Conservation (phyloP, 2,329 filamentous ascomycete genomes). For the Penicillium janthinellum region DNA sequence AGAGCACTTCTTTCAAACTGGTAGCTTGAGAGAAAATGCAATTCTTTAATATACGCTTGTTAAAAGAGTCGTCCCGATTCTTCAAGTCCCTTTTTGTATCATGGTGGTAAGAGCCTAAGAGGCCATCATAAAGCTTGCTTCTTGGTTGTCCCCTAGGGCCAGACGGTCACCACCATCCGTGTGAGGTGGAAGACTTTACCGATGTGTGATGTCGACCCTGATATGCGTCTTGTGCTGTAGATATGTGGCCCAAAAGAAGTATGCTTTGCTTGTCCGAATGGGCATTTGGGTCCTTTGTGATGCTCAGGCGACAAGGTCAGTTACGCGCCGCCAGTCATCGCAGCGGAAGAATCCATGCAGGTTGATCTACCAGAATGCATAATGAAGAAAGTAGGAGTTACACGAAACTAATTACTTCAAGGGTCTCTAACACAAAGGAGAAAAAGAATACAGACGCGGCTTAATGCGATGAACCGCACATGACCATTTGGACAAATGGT, state of each 20-base stretch:
- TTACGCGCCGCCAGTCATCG: neutral
- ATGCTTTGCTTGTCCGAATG: neutral
- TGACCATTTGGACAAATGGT: constrained; percentile 22
- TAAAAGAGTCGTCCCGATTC: no score
- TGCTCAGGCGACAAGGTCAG: neutral
- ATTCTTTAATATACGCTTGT: no score
- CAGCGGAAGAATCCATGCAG: neutral
- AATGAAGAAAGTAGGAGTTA: constrained; percentile 26
- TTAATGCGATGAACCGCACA: constrained; percentile 24
- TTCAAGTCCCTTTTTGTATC: no score
- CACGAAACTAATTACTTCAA: constrained; percentile 39
- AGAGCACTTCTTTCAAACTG: no score
- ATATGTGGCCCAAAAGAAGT: neutral
- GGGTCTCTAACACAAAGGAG: constrained; percentile 38
- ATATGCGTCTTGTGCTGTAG: no score
- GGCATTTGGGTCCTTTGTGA: neutral
- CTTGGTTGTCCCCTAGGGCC: no score
- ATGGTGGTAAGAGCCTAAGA: no score
- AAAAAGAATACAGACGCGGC: constrained; percentile 34
- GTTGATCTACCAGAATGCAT: neutral
- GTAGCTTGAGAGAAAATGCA: no score
- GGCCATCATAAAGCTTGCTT: no score
- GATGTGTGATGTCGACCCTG: no score
- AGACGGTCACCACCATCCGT: no score
- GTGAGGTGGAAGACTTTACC: no score